Conservation (phyloP, 805 yeast species). For the Tetrapisispora fleetii region DNA sequence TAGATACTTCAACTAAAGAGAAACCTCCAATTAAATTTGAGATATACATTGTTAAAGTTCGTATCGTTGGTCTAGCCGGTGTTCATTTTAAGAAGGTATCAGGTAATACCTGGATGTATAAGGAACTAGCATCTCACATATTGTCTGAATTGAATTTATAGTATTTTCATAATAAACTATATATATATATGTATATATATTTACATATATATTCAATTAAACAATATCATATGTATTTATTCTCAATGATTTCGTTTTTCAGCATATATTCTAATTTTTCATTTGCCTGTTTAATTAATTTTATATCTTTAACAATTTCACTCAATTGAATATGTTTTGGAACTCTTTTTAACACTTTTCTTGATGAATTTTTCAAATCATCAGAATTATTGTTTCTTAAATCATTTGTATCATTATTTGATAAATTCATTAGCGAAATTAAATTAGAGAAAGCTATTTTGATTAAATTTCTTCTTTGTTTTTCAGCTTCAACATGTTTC, state of each 20-base stretch:
- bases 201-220: not conserved
- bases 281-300: constrained; percentile 20
- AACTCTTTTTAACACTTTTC: constrained; percentile 15
- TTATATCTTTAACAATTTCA: constrained; percentile 25
- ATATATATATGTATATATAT: not conserved
- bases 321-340: constrained; percentile 27
- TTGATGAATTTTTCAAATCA: not conserved
- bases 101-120: constrained; percentile 94
- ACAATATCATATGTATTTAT: not conserved
- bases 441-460: constrained; percentile 24
- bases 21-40: constrained; percentile 76
- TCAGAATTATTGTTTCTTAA: not conserved
- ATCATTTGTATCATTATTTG: constrained; percentile 1
- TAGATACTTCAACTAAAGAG: constrained; percentile 9
- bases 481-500: constrained; percentile 28
- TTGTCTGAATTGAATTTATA: constrained; percentile 60
- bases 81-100: constrained; percentile 87
- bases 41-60: constrained; percentile 85
- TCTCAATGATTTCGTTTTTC: not conserved
- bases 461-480: constrained; percentile 23
- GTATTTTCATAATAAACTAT: constrained; percentile 3
- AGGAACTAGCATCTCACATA: constrained; percentile 79
- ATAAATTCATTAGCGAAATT: constrained; percentile 15
- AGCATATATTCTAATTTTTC: constrained; percentile 12
- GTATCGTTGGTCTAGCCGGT: constrained; percentile 82